A percentile compares a stretch with the other conserved stretches of the same genome.
Conservation (phyloP, 148 eudicot species). For the Cornus controversa region DNA sequence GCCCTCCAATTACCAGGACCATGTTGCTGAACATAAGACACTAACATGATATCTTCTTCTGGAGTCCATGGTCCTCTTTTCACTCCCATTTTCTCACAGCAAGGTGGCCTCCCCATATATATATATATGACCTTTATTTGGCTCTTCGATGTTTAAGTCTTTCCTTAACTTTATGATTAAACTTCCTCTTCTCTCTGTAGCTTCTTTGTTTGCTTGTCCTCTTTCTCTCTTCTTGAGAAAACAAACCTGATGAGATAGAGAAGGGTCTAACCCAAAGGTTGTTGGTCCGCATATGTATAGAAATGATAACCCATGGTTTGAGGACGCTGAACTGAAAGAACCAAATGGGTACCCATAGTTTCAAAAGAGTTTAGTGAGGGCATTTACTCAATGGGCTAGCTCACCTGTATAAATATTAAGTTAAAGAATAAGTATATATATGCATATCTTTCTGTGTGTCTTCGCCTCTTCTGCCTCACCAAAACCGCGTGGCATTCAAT, state of each 20-base stretch:
- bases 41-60: constrained; percentile 59
- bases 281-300: constrained; percentile 20
- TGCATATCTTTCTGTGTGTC: neutral
- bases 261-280: constrained; percentile 8
- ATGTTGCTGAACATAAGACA: constrained; percentile 56
- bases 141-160: neutral
- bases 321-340: constrained; percentile 21
- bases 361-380: constrained; percentile 45
- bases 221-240: neutral
- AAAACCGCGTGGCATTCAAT: constrained; percentile 74
- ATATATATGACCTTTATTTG: too few relatives aligned
- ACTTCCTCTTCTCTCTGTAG: neutral
- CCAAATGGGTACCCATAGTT: constrained; percentile 18
- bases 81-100: constrained; percentile 53
- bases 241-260: constrained; percentile 4
- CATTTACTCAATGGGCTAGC: constrained; percentile 31
- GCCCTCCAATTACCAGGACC: constrained; percentile 67
- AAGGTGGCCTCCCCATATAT: constrained; percentile 55
- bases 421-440: too few relatives aligned
- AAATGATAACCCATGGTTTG: neutral
- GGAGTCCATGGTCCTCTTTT: constrained; percentile 76
- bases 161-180: neutral
- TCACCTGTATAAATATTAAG: neutral
- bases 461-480: constrained; percentile 29
- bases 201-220: neutral